Percentiles rank a stretch among this genome's conserved stretches.
Conservation (phyloP, 139 green algal species). For the Coelastrella sp. region DNA sequence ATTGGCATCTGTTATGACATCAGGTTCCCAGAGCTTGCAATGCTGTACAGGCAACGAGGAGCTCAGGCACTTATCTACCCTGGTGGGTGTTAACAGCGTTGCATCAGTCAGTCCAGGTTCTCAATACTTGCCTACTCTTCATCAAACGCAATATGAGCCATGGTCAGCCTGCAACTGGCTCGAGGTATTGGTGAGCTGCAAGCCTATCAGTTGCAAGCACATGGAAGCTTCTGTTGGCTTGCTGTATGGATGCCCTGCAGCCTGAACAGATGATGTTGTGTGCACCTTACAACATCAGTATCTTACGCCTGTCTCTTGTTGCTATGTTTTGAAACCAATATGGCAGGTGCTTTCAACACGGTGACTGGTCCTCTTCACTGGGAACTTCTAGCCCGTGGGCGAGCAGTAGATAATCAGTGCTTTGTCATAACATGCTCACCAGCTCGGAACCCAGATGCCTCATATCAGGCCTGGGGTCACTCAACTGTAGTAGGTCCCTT, state of each 20-base stretch:
- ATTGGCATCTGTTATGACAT: slow-evolving; percentile 99
- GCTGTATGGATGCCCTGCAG: too few species aligned
- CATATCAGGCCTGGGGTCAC: slow-evolving; percentile 87
- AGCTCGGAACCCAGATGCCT: slow-evolving; percentile 73
- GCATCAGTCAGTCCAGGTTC: too few species aligned
- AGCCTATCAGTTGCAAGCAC: too few species aligned
- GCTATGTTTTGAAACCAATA: too few species aligned
- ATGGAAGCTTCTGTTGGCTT: too few species aligned
- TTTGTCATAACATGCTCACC: slow-evolving; percentile 95
- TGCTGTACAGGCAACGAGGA: slow-evolving; percentile 84
- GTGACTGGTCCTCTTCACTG: slow-evolving; percentile 95
- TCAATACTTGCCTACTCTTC: too few species aligned
- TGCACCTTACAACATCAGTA: background rate
- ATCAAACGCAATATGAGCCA: too few species aligned
- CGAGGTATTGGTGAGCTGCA: too few species aligned
- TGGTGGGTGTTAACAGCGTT: slow-evolving; percentile 66
- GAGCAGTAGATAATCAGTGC: slow-evolving; percentile 96
- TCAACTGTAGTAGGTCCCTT: slow-evolving; percentile 85
- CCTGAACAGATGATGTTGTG: too few species aligned
- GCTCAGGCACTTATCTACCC: slow-evolving; percentile 93
- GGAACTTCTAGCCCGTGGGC: slow-evolving; percentile 90
- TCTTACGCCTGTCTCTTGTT: too few species aligned
- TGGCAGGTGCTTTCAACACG: slow-evolving; percentile 93
- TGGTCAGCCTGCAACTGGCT: too few species aligned
- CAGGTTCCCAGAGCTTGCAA: slow-evolving; percentile 94